phyloP scores from a whole-genome alignment of 441 rosid genomes.

The Capsella rubella region DNA sequence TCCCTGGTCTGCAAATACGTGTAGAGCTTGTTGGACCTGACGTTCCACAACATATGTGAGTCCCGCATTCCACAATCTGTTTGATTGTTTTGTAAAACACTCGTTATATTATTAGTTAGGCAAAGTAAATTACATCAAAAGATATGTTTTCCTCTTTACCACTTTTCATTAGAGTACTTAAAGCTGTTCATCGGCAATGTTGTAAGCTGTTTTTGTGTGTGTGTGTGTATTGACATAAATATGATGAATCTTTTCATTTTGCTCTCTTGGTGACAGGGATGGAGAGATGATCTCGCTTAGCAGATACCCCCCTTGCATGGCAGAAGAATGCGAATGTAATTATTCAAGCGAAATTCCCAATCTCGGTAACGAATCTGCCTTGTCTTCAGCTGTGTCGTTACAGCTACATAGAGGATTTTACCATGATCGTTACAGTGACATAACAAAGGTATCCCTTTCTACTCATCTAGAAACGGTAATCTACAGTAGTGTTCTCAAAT shows the following conservation, averaged over 20 bases:
- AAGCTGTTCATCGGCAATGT: background rate
- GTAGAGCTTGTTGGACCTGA: constrained; percentile 85
- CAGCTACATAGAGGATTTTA: constrained; percentile 75
- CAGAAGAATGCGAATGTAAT: constrained; percentile 67
- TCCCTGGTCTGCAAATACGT: constrained; percentile 65
- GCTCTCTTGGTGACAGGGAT: constrained; percentile 55
- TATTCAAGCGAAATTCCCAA: constrained; percentile 44
- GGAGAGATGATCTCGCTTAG: constrained; percentile 61
- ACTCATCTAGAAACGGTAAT: background rate
- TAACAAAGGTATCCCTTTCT: constrained; percentile 52
- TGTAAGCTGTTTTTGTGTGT: constrained; percentile 1
- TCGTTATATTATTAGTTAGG: background rate
- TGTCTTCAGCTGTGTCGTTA: constrained; percentile 56
- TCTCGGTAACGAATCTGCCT: constrained; percentile 13
- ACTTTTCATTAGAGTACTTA: background rate
- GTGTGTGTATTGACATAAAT: background rate
- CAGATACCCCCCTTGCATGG: constrained; percentile 60
- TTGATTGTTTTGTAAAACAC: background rate
- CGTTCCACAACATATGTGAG: constrained; percentile 73
- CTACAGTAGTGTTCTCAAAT: background rate
- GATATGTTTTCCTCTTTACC: background rate
- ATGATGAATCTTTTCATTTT: constrained; percentile 12
- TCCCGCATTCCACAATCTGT: constrained; percentile 20
- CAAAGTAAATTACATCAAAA: background rate
- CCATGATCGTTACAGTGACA: constrained; percentile 70